Evolutionary conservation across 371 early-diverging fungal species (phyloP).

Genomic region (Gilbertella persicaria): DNA sequence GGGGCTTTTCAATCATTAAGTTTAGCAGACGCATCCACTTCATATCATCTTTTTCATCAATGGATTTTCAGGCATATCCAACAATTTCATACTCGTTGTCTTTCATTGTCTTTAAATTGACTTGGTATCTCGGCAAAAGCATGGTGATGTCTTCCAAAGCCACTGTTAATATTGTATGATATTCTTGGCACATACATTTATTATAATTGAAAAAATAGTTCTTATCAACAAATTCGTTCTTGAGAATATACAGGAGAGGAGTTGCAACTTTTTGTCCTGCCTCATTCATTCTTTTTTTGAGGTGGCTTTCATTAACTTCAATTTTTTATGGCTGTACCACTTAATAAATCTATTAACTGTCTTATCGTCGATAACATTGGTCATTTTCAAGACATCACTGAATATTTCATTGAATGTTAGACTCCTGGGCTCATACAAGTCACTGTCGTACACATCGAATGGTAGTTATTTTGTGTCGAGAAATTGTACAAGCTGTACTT

Average conservation of each 20-base stretch:
- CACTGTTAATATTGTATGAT: slow-evolving; percentile 9
- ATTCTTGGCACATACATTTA: slow-evolving; percentile 14
- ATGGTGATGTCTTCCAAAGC: slow-evolving; percentile 6
- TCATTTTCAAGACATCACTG: slow-evolving; percentile 12
- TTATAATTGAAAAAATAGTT: slow-evolving; percentile 9
- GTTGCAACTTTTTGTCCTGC: slow-evolving; percentile 13
- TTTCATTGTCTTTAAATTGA: no score
- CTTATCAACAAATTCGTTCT: slow-evolving; percentile 13
- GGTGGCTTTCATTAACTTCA: slow-evolving; percentile 14
- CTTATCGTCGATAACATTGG: slow-evolving; percentile 14
- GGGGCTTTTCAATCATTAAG: slow-evolving; percentile 18
- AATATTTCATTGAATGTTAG: slow-evolving; percentile 12
- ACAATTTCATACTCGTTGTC: slow-evolving; percentile 12
- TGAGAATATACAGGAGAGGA: slow-evolving; percentile 10
- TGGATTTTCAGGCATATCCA: slow-evolving; percentile 19
- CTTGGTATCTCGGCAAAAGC: no score
- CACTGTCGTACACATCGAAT: slow-evolving; percentile 8
- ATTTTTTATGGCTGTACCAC: slow-evolving; percentile 11
- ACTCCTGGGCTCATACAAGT: slow-evolving; percentile 10
- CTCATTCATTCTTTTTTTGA: slow-evolving; percentile 21
- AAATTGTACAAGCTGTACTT: no score
- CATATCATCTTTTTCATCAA: no score
- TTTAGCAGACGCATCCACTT: slow-evolving; percentile 11
- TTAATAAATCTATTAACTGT: slow-evolving; percentile 14
- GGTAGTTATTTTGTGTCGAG: slow-evolving; percentile 16